Percentiles rank a stretch among this genome's conserved stretches.
Evolutionary conservation across 1,284 basidiomycete genomes (phyloP).

Genomic region (Grifola frondosa): DNA sequence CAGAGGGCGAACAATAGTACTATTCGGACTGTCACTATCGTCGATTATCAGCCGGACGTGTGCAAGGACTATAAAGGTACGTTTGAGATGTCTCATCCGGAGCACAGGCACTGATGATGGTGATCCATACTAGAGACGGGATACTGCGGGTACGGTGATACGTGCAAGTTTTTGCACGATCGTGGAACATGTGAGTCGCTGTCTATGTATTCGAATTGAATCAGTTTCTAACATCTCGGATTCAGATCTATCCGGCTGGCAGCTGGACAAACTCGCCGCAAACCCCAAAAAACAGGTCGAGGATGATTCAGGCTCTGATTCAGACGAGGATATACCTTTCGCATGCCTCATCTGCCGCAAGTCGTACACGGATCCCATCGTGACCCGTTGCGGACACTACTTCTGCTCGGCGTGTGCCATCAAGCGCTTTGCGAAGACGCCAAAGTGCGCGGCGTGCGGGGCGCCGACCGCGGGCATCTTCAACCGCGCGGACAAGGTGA

Average conservation of each 20-base stretch:
- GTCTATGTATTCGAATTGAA: neutral
- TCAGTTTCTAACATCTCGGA: slow-evolving; percentile 7
- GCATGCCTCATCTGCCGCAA: slow-evolving; percentile 96
- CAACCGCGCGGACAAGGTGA: slow-evolving; percentile 83
- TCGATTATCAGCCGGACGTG: slow-evolving; percentile 98
- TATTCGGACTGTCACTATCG: slow-evolving; percentile 91
- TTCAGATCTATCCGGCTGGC: slow-evolving; percentile 95
- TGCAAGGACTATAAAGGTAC: slow-evolving; percentile 99
- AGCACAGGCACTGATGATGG: neutral
- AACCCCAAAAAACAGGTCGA: slow-evolving; percentile 60
- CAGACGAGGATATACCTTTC: slow-evolving; percentile 90
- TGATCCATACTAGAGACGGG: slow-evolving; percentile 75
- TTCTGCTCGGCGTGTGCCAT: slow-evolving; percentile 95
- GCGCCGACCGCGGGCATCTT: slow-evolving; percentile 93
- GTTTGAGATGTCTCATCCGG: slow-evolving; percentile 24
- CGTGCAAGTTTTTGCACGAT: slow-evolving; percentile 95
- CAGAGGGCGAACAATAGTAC: slow-evolving; percentile 78
- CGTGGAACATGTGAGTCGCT: slow-evolving; percentile 73
- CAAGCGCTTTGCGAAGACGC: slow-evolving; percentile 89
- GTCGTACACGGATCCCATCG: slow-evolving; percentile 91
- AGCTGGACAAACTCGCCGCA: slow-evolving; percentile 86
- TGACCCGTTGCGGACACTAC: slow-evolving; percentile 96
- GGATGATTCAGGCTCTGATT: slow-evolving; percentile 58
- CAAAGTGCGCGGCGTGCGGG: slow-evolving; percentile 95
- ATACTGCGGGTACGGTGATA: slow-evolving; percentile 98